A percentile compares a stretch with the other conserved stretches of the same genome.
Evolutionary conservation across 1,139 yeast species (phyloP).

Genomic region (Taphrina pruni): DNA sequence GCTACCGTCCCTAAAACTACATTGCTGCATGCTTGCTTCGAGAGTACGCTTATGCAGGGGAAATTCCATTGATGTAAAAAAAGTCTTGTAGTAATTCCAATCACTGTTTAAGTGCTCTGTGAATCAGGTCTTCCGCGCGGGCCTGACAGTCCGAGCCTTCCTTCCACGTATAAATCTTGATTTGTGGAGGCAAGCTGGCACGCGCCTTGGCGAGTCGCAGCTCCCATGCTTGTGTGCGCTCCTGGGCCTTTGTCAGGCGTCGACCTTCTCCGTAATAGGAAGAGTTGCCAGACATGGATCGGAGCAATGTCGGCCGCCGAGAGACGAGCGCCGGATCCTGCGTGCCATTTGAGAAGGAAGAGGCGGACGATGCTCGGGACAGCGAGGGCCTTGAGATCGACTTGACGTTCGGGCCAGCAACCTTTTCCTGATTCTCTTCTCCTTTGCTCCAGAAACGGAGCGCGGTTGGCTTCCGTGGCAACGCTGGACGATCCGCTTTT

Average conservation of each 20-base stretch:
- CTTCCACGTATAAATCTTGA: constrained; percentile 36
- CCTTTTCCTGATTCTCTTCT: neutral
- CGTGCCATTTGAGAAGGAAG: neutral
- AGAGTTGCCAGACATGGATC: constrained; percentile 21
- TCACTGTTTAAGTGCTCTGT: constrained; percentile 5
- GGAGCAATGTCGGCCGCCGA: constrained; percentile 6
- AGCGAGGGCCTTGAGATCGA: neutral
- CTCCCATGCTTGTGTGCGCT: constrained; percentile 36
- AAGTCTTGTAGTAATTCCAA: neutral
- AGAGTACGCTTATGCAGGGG: no score
- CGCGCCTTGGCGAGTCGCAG: constrained; percentile 26
- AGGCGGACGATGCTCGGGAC: neutral
- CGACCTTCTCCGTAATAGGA: constrained; percentile 27
- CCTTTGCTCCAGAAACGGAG: constrained; percentile 29
- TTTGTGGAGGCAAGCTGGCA: constrained; percentile 10
- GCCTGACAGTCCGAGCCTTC: constrained; percentile 32
- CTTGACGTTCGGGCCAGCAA: neutral
- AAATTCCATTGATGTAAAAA: no score
- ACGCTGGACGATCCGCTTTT: neutral
- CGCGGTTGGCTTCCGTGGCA: constrained; percentile 35
- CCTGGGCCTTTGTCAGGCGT: constrained; percentile 14
- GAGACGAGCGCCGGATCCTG: neutral
- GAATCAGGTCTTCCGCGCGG: constrained; percentile 23
- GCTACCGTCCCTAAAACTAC: no score
- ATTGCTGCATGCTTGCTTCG: no score